Percentiles rank a stretch among this genome's conserved stretches.
Conservation (phyloP, 2,329 filamentous ascomycete species). For the Chaetoscypha palmicola region DNA sequence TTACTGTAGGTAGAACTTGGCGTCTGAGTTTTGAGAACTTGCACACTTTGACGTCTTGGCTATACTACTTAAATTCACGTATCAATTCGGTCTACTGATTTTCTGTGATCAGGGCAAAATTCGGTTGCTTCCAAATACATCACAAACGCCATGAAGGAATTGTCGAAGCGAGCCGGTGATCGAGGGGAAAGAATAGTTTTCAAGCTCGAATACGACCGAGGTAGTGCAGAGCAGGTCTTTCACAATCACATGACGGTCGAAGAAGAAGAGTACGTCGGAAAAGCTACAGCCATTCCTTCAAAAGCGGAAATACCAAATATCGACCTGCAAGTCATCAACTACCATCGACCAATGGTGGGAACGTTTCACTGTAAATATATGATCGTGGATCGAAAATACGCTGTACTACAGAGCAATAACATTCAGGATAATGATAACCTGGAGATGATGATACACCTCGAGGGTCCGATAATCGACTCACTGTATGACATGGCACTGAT, state of each 20-base stretch:
- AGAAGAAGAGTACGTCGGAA: constrained; percentile 50
- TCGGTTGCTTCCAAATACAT: constrained; percentile 61
- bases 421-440: constrained; percentile 73
- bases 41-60: too few species aligned
- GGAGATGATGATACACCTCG: constrained; percentile 72
- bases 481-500: constrained; percentile 69
- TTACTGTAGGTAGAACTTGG: constrained; percentile 39
- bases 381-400: constrained; percentile 66
- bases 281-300: constrained; percentile 52
- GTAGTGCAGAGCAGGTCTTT: constrained; percentile 54
- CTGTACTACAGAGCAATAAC: constrained; percentile 69
- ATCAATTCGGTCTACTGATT: too few species aligned
- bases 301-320: constrained; percentile 62
- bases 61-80: too few species aligned
- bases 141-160: constrained; percentile 60
- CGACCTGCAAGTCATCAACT: constrained; percentile 66
- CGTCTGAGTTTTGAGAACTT: too few species aligned
- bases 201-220: constrained; percentile 71
- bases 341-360: constrained; percentile 61
- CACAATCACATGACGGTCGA: constrained; percentile 58
- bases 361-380: constrained; percentile 76
- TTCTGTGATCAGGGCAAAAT: constrained; percentile 60
- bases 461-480: constrained; percentile 69
- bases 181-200: constrained; percentile 53
- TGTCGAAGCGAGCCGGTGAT: constrained; percentile 56